A percentile compares a stretch with the other conserved stretches of the same genome.
Evolutionary conservation across 129 eudicot genomes (phyloP).

Genomic region (Apium graveolens): DNA sequence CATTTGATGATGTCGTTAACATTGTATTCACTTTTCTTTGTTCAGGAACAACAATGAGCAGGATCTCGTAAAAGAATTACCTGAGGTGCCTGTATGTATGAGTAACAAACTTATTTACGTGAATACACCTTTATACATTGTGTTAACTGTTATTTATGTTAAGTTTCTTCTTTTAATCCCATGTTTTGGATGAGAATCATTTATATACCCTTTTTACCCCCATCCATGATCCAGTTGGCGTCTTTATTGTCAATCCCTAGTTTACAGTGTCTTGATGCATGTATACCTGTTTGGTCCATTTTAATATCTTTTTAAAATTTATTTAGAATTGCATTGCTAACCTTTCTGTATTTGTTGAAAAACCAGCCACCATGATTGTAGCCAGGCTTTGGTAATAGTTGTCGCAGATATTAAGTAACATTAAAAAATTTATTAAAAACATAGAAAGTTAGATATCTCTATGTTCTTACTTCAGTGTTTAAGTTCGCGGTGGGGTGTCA

Average conservation of each 20-base stretch:
- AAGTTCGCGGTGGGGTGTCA: neutral
- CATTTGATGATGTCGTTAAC: neutral
- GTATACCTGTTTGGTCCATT: neutral
- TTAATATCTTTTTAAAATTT: neutral
- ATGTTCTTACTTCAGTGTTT: neutral
- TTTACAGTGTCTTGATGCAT: neutral
- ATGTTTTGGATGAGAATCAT: neutral
- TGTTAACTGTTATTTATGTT: neutral
- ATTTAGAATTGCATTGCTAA: neutral
- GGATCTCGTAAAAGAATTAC: conserved; percentile 9
- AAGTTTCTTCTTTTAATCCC: neutral
- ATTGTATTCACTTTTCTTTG: neutral
- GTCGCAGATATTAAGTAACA: neutral
- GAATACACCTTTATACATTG: neutral
- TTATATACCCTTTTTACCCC: neutral
- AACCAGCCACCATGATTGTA: no score
- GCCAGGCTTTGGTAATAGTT: no score
- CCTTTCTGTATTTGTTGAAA: no score
- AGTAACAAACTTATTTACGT: neutral
- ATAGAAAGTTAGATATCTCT: neutral
- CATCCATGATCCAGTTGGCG: neutral
- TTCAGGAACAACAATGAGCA: conserved; percentile 23
- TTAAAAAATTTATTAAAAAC: neutral
- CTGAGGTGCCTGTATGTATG: conserved; percentile 10
- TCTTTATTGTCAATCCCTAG: neutral